Base-by-base conservation (phyloP, 2,329 filamentous ascomycete species). In the Ceratocystis smalleyi region DNA sequence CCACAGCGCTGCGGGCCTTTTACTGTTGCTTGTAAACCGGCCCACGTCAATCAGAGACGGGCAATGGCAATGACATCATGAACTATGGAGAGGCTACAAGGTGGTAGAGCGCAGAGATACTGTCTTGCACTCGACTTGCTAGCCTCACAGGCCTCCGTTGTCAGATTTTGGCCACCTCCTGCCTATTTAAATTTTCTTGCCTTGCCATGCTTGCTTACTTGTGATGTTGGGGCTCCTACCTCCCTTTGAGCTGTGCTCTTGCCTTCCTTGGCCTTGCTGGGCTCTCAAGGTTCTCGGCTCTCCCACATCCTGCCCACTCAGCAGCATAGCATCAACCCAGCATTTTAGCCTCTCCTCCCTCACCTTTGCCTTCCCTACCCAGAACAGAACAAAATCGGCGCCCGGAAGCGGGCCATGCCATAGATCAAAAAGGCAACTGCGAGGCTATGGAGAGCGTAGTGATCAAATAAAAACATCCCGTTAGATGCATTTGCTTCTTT, bases 361-460 rank as follows among this genome's bases (percentile, higher is more conserved):
- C 35, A 40, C 10, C 10, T 40, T 40, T 40, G 10, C 32, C 32
- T 40, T 40, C 35, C 35, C 35, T 40, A 12, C 10, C 35, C 35
- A 40, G 35, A 40, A 40, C 35, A 40, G 54, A 30, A 10, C 24
- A 15, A 17, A 35, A 57, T 40, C 35, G 32, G 32, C 32, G 32
- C 32, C 32, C 32, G 35, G 35, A 40, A 40, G 35, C 35, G 35
- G 35, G 35, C 35, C 35, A 40, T 40, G 10, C 35, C 35, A 40
- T 40, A 40, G 27, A 32, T 57, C 27, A 57, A 57, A 57, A 32
- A 57, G 54, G 54, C 12, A 57, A 57, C 54, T 57, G 54, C 54
- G 35, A 40, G 35, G 30, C n/a, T n/a, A 62, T 45, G 30, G 47
- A 62, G 59, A 65, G 59, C 35, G 59, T n/a, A 47, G 49, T 59